phyloP scores from a whole-genome alignment of 306 rosid genomes.

The Purshia tridentata region DNA sequence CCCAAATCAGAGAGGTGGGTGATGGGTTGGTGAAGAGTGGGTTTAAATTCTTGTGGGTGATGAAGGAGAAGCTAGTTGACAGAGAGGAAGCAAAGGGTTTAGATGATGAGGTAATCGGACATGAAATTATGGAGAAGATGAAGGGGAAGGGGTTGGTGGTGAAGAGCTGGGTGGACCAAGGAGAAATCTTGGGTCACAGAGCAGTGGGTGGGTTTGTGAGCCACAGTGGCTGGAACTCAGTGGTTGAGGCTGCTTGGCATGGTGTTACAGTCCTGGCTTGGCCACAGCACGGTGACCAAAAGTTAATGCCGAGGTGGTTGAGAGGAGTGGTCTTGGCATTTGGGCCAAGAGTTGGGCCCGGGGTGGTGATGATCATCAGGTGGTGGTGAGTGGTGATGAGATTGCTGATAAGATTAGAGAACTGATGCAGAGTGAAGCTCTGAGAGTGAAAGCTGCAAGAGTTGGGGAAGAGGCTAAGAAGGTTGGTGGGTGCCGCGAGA shows the following conservation, averaged over 20 bases:
- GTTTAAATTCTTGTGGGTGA: conserved; percentile 53
- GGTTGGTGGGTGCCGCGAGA: conserved; percentile 43
- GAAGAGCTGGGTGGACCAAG: conserved; percentile 51
- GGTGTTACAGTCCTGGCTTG: conserved; percentile 58
- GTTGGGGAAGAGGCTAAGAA: conserved; percentile 35
- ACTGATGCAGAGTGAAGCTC: conserved; percentile 40
- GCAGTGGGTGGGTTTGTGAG: conserved; percentile 55
- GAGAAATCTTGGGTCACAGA: conserved; percentile 33
- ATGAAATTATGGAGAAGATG: conserved; percentile 35
- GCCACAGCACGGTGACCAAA: conserved; percentile 61
- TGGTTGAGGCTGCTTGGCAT: conserved; percentile 42
- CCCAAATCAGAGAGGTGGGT: conserved; percentile 52
- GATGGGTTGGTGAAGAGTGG: conserved; percentile 47
- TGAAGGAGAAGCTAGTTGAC: conserved; percentile 50
- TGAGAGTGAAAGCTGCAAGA: conserved; percentile 26
- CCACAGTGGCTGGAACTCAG: conserved; percentile 63
- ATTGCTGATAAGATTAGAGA: conserved; percentile 47
- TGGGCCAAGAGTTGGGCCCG: conserved; percentile 59
- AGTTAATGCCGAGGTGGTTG: conserved; percentile 50
- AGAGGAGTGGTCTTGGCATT: conserved; percentile 46
- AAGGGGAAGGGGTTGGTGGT: conserved; percentile 44
- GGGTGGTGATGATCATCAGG: conserved; percentile 17
- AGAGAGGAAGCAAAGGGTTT: conserved; percentile 35
- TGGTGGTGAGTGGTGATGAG: conserved; percentile 52
- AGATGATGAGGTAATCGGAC: conserved; percentile 26